Evolutionary conservation across 441 rosid species (phyloP), one percentile per base, ranked within the genome.

Genomic region (Manihot esculenta): DNA sequence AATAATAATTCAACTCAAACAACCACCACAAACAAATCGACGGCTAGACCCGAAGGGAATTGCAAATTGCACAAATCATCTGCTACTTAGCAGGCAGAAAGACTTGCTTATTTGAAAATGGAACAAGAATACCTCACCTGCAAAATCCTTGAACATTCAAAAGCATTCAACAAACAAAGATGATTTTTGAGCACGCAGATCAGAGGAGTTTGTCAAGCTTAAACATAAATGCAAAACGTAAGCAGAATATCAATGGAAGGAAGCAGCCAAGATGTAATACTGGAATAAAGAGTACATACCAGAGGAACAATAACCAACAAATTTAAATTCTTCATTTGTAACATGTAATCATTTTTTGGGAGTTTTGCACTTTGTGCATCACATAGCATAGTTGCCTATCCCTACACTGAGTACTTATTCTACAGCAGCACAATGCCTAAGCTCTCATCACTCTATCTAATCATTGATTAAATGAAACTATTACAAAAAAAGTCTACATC

Each of bases 341-440:
- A 66, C 24, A 53, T 20, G 60, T 66, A 20, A n/a, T 27, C 26
- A 30, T 30, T 53, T 54, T 54, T 50, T 27, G 56, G 26, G 33
- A 64, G 68, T 33, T 64, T 33, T 12, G 59, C 59, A 66, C 47
- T 66, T 66, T 10, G 64, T 61, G 64, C 64, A 61, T 60, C 42
- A 60, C 15, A 60, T 20, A 10, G 44, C 24, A 61, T 38, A n/a
- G 10, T 61, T 38, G 27, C 38, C 70, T 51, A 66, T 27, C 60
- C 33, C 55, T 53, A 66, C 70, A 53, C 10, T n/a, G n/a, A 51
- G 50, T 35, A 17, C 59, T 66, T 66, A 51, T 66, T 66, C 13
- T 66, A 66, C 61, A 66, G 61, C 30, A 66, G 47, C 30, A 66
- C 59, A 49, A 33, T 12, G 62, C 62, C 44, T 3, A 7, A n/a